Evolutionary conservation across 257 asterid genomes (phyloP), one percentile per base, ranked within the genome.

Genomic region (Nicotiana otophora): DNA sequence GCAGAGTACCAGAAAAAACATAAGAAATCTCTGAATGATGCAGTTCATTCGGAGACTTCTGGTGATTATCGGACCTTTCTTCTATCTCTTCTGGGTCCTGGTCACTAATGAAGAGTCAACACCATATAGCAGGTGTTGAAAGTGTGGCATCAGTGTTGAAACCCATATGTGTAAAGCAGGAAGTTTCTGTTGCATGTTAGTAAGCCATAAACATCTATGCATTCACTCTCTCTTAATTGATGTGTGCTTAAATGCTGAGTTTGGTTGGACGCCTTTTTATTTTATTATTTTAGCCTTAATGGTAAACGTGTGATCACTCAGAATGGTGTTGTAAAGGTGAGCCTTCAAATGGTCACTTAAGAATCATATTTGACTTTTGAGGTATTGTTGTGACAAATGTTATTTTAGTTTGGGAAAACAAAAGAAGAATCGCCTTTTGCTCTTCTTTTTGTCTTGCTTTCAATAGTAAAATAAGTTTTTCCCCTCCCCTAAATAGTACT

Each of bases 1-100:
- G 94, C 92, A 28, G 98, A 93, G 86, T 96, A 96, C 90, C 91
- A 89, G 30, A 93, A 87, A 91, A 92, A 93, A 70, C 83, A 91
- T 57, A 88, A 94, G 53, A 96, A 92, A 85, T 82, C 97, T 20
- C 89, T 96, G 64, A 82, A 87, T 28, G 97, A 94, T 79, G 95
- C 90, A 14, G 92, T 96, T 74, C 90, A 88, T 66, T 86, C 94
- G 3, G 99, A 96, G 84, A 94, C 98, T 26, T 93, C 98, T 19
- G 65, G 99, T 83, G 90, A 90, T 63, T 96, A 85, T 84, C 85
- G 91, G 85, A 81, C 94, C 10, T 96, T 96, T 82, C 99, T 96
- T 81, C 95, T 94, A 20, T 79, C 93, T 20, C 97, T 96, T 42
- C 64, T 96, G 36, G 98, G 98, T 5, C 86, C 94, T 68, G 91